phyloP scores from a whole-genome alignment of 306 rosid genomes.

The Pyrus bretschneideri region DNA sequence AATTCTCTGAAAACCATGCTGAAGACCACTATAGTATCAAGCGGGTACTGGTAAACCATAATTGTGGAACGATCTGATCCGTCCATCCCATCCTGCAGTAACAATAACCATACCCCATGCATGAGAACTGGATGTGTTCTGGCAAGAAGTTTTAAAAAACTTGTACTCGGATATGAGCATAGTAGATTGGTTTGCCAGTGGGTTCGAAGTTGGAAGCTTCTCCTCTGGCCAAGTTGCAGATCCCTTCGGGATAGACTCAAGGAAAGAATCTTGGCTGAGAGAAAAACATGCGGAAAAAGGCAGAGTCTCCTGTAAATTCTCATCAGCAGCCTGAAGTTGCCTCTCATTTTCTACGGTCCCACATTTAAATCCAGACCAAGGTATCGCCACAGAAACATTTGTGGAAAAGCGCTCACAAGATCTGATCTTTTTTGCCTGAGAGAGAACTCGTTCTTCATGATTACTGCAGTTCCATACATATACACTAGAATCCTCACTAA shows the following conservation, averaged over 20 bases:
- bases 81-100: conserved; percentile 94
- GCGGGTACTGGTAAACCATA: conserved; percentile 68
- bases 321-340: conserved; percentile 29
- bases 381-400: conserved; percentile 62
- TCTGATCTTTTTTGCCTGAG: conserved; percentile 48
- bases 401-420: conserved; percentile 68
- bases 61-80: conserved; percentile 79
- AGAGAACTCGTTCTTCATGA: conserved; percentile 37
- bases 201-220: conserved; percentile 67
- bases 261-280: conserved; percentile 54
- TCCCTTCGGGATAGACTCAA: conserved; percentile 74
- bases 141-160: conserved; percentile 75
- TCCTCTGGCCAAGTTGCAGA: conserved; percentile 99
- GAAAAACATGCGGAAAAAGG: conserved; percentile 46
- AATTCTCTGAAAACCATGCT: conserved; percentile 16
- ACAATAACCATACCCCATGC: conserved; percentile 96
- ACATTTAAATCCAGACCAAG: conserved; percentile 70
- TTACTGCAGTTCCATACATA: conserved; percentile 60
- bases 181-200: conserved; percentile 31
- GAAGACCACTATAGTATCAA: conserved; percentile 33
- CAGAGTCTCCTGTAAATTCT: conserved; percentile 26
- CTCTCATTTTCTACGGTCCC: conserved; percentile 27
- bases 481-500: conserved; percentile 81
- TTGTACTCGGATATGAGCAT: conserved; percentile 65
- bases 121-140: conserved; percentile 55